phyloP scores from a whole-genome alignment of 148 eudicot species.

The Rheum nobile region DNA sequence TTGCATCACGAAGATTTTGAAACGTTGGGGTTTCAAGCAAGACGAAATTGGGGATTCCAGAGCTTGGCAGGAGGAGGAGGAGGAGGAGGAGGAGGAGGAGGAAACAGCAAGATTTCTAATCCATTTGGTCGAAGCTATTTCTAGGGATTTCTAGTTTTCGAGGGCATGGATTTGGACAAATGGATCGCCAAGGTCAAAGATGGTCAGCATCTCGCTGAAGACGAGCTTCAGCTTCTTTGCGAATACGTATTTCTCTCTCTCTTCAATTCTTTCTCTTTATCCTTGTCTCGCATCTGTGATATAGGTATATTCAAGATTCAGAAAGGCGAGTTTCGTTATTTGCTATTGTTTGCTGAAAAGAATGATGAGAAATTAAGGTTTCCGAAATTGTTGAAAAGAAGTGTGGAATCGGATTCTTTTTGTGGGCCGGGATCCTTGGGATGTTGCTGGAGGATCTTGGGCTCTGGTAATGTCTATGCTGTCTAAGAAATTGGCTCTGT shows the following conservation, averaged over 20 bases:
- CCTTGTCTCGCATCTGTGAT: background rate
- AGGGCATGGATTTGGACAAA: constrained; percentile 83
- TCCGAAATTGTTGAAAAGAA: background rate
- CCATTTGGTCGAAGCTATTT: background rate
- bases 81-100: too few relatives aligned
- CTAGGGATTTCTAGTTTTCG: background rate
- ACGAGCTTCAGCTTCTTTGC: constrained; percentile 95
- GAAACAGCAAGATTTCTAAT: background rate
- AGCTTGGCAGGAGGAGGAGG: background rate
- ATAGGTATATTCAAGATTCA: background rate
- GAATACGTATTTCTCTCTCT: constrained; percentile 51
- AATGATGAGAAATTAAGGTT: background rate
- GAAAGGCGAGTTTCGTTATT: background rate
- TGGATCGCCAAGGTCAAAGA: constrained; percentile 94
- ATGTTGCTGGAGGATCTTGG: background rate
- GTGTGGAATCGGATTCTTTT: background rate
- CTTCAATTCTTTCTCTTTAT: constrained; percentile 4
- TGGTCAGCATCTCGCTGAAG: constrained; percentile 91
- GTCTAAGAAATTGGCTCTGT: background rate
- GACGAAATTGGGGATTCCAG: background rate
- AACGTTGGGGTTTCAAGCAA: background rate
- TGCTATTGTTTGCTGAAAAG: background rate
- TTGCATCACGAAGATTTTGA: background rate
- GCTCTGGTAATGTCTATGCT: background rate
- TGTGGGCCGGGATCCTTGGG: background rate